Percentiles rank a stretch among this genome's conserved stretches.
phyloP scores from a whole-genome alignment of 1,139 yeast species.

The Yamadazyma siamensis region DNA sequence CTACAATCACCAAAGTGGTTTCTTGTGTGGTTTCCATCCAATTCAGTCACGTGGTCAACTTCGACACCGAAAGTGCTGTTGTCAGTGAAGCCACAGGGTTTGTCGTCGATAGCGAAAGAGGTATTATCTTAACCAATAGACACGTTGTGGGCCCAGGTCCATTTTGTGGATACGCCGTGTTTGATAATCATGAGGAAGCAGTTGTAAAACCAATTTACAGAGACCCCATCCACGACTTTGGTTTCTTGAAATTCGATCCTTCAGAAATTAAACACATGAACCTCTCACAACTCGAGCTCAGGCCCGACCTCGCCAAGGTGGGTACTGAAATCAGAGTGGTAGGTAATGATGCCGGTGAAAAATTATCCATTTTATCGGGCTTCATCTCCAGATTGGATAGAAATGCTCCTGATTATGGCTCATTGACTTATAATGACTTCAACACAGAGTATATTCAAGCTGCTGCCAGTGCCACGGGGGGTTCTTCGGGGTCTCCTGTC shows the following conservation, averaged over 20 bases:
- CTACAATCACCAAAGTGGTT: slow-evolving; percentile 78
- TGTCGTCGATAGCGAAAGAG: slow-evolving; percentile 80
- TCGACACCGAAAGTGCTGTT: slow-evolving; percentile 80
- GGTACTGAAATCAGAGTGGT: slow-evolving; percentile 93
- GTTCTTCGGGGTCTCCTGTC: slow-evolving; percentile 95
- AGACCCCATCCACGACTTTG: slow-evolving; percentile 88
- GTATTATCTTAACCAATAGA: slow-evolving; percentile 84
- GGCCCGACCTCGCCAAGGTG: slow-evolving; percentile 80
- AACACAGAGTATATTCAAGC: slow-evolving; percentile 96
- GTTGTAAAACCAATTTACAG: slow-evolving; percentile 78
- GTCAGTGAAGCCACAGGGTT: slow-evolving; percentile 94
- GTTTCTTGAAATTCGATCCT: slow-evolving; percentile 76
- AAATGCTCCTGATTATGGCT: slow-evolving; percentile 93
- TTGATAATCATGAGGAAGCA: slow-evolving; percentile 93
- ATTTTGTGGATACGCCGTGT: slow-evolving; percentile 84
- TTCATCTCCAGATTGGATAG: slow-evolving; percentile 88
- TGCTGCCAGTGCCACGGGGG: slow-evolving; percentile 94
- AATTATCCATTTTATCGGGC: slow-evolving; percentile 82
- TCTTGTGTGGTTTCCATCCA: slow-evolving; percentile 86
- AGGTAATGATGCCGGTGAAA: slow-evolving; percentile 97
- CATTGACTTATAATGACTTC: slow-evolving; percentile 86
- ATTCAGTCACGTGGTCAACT: slow-evolving; percentile 80
- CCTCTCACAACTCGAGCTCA: slow-evolving; percentile 60
- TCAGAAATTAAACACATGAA: slow-evolving; percentile 67
- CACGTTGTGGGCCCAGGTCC: slow-evolving; percentile 97